A percentile compares a stretch with the other conserved stretches of the same genome.
Evolutionary conservation across 75 land plant genomes (phyloP).

Genomic region (Chamaecyparis obtusa): DNA sequence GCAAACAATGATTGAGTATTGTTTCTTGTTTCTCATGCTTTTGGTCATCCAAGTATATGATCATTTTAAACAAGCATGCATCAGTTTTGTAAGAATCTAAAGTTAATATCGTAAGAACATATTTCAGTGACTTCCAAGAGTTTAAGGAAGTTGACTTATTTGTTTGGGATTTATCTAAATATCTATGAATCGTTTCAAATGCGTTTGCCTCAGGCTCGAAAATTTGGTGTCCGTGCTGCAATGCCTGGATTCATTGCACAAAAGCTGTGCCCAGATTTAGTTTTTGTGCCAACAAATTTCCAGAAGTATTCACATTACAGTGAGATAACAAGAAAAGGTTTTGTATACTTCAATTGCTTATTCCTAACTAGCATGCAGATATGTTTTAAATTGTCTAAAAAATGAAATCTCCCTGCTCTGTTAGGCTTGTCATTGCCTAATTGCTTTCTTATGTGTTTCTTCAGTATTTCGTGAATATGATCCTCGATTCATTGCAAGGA

Average conservation of each 20-base stretch:
- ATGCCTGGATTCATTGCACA: slow-evolving; percentile 95
- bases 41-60: neutral
- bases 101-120: neutral
- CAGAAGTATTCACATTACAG: slow-evolving; percentile 77
- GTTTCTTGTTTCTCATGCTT: neutral
- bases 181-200: neutral
- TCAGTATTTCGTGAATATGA: slow-evolving; percentile 76
- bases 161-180: neutral
- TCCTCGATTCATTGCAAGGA: slow-evolving; percentile 69
- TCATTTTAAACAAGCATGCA: neutral
- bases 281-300: slow-evolving; percentile 77
- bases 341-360: neutral
- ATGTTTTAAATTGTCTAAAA: neutral
- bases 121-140: neutral
- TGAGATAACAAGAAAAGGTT: slow-evolving; percentile 77
- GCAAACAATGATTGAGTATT: neutral
- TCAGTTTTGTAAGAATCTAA: neutral
- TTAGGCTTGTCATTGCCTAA: neutral
- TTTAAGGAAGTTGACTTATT: neutral
- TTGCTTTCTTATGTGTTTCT: neutral
- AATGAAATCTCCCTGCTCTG: neutral
- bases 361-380: neutral
- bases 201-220: slow-evolving; percentile 58
- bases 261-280: slow-evolving; percentile 74
- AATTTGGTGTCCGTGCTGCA: slow-evolving; percentile 92